A percentile compares a stretch with the other conserved stretches of the same genome.
Evolutionary conservation across 2,329 filamentous ascomycete genomes (phyloP).

Genomic region (Pyrenophora seminiperda): DNA sequence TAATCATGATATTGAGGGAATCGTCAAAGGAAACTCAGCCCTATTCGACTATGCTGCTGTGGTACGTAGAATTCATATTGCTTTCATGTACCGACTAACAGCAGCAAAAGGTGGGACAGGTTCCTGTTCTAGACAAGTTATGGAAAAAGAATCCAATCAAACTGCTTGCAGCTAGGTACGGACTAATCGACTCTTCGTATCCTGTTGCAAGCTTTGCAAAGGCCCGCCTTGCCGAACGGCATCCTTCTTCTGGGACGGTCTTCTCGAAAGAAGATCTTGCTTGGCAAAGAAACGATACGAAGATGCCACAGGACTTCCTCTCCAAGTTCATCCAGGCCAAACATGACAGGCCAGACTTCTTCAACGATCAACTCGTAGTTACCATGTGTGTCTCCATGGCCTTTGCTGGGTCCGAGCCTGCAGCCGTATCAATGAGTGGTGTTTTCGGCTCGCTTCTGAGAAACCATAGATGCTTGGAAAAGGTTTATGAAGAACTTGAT

Average conservation of each 20-base stretch:
- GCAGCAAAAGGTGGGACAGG: slow-evolving; percentile 6
- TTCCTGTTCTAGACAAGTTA: slow-evolving; percentile 5
- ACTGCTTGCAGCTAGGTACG: not conserved
- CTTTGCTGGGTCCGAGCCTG: slow-evolving; percentile 6
- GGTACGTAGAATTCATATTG: not conserved
- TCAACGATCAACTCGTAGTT: not conserved
- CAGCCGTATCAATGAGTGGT: slow-evolving; percentile 3
- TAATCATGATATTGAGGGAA: slow-evolving; percentile 5
- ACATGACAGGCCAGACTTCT: not conserved
- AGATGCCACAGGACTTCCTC: slow-evolving; percentile 7
- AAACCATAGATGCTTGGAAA: slow-evolving; percentile 1
- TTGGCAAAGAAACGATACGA: slow-evolving; percentile 1
- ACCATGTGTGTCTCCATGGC: slow-evolving; percentile 6
- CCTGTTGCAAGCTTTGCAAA: slow-evolving; percentile 1
- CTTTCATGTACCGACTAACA: not conserved
- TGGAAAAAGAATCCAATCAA: slow-evolving; percentile 11
- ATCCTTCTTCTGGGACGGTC: slow-evolving; percentile 3
- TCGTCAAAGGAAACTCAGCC: not conserved
- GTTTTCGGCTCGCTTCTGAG: slow-evolving; percentile 5
- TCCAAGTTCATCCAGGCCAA: slow-evolving; percentile 6
- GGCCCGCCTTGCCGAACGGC: slow-evolving; percentile 3
- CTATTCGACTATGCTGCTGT: slow-evolving; percentile 1
- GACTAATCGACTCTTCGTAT: slow-evolving; percentile 1
- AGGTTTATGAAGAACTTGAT: slow-evolving; percentile 4
- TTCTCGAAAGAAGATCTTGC: slow-evolving; percentile 6